Evolutionary conservation across 2,329 filamentous ascomycete genomes (phyloP), one percentile per base, ranked within the genome.

Genomic region (Sclerotinia glacialis): DNA sequence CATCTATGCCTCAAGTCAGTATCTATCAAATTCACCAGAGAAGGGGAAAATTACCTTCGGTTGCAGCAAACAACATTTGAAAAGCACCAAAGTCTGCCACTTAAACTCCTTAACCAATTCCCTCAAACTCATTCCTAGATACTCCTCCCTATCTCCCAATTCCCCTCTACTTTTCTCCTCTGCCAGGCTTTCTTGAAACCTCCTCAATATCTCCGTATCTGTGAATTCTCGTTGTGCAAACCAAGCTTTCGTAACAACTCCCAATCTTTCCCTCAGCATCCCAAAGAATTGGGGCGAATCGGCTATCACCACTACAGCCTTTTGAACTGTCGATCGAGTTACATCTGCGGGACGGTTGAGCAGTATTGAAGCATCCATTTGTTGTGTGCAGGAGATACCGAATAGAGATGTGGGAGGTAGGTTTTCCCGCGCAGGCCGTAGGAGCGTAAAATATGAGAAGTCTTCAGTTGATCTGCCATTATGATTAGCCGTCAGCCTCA

Each of bases 371-470:
- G 93, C 85, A 75, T 96, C 91, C 74, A 99, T 85, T 80, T 98
- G 95, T 68, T 94, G 86, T 21, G 94, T 97, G 78, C 95, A 99
- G 23, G 93, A 91, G 76, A 99, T 97, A 69, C 95, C 95, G 76
- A 99, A 99, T 28, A 99, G 86, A 31, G 92, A 96, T 2, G 91
- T 93, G 40, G 87, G 86, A 8, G 89, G 85, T 44, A 80, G 76
- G 26, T 77, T 73, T 62, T 78, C 79, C 70, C 79, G 83, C 65
- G 83, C 83, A 56, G 88, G 86, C 40, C 87, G 86, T 67, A 92
- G 84, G 62, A 99, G 87, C 11, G 94, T 98, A 78, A 99, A 99
- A 81, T 99, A 99, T 62, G 93, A 97, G 81, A 98, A 99, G 80
- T 98, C 95, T 80, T 99, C 95, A 67, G 89, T 90, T 28, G 91